Base-by-base conservation (phyloP, 352 stramenopile species). In the Globisporangium parvum region DNA sequence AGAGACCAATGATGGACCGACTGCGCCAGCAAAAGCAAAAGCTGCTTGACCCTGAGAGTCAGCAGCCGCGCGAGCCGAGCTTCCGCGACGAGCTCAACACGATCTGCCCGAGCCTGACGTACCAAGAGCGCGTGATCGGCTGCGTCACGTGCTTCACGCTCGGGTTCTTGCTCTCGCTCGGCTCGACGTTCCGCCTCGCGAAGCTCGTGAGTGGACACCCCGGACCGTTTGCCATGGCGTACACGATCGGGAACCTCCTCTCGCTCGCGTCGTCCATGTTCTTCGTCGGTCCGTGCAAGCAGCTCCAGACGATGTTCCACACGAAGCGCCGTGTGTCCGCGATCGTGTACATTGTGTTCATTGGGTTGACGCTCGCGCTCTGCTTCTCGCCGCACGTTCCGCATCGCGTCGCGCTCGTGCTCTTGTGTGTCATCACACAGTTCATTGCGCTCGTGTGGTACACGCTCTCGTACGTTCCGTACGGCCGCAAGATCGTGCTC, bases 401-500 rank as follows among this genome's bases (percentile, higher is more conserved):
- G 31, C 77, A 91, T 57, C 85, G 85, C 31, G 57, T 88, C 17
- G 62, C 77, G 11, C 62, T 92, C 18, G 78, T 95, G 47, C 61
- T 94, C 53, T 28, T 94, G 8, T 89, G 75, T 4, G 78, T 96
- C 23, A 23, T 87, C 5, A 71, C 80, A 31, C 86, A 96, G 65
- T 92, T 93, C 60, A 17, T 77, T 14, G 80, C 86, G 50, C 75
- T 94, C 26, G 45, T 89, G 12, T 96, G 86, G 86, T 94, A 93
- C 67, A 92, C 80, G 55, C 62, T 94, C 15, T 94, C 84, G n/a
- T 96, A 93, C 65, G 70, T 96, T 0, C 86, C 86, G 1, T 96
- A 93, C 60, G 86, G 80, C n/a, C 81, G 85, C 57, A 76, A 70
- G 35, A 88, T 91, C 50, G 72, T 71, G 20, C 31, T 74, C 28